Conservation (phyloP, 164 flowering plant genomes). For the Nelumbo lutea region DNA sequence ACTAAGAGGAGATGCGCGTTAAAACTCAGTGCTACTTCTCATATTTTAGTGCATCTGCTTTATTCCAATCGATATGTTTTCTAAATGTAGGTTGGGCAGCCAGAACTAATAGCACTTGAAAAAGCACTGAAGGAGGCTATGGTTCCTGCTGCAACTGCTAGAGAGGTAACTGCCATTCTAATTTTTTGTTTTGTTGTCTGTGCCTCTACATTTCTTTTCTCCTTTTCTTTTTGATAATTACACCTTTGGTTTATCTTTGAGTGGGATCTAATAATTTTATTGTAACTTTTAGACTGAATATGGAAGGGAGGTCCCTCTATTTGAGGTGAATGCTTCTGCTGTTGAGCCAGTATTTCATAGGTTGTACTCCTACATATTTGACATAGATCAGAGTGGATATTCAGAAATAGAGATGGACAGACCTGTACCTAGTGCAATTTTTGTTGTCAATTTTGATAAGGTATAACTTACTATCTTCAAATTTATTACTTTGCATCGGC, state of each 20-base stretch:
- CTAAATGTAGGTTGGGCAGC: constrained; percentile 63
- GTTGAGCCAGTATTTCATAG: constrained; percentile 82
- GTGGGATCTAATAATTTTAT: constrained; percentile 8
- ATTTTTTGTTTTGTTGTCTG: background rate
- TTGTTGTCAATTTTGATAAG: constrained; percentile 95
- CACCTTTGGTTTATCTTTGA: background rate
- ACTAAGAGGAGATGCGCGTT: too few species aligned
- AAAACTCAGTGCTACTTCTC: too few species aligned
- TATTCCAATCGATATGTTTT: background rate
- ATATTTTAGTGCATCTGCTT: background rate
- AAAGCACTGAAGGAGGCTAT: constrained; percentile 77
- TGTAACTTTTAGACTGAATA: constrained; percentile 54
- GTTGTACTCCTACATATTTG: constrained; percentile 78
- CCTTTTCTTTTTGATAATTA: background rate
- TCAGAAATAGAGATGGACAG: constrained; percentile 49
- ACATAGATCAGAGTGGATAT: constrained; percentile 37
- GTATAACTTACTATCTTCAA: constrained; percentile 24
- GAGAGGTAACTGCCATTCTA: constrained; percentile 54
- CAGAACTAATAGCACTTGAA: constrained; percentile 85
- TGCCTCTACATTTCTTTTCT: background rate
- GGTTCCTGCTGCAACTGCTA: constrained; percentile 82
- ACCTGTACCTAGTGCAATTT: constrained; percentile 77
- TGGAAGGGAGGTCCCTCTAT: constrained; percentile 85
- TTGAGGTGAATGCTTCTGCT: constrained; percentile 77
- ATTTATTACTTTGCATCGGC: too few species aligned